Base-by-base conservation (phyloP, 2,329 filamentous ascomycete species). In the Dactylellina drechsleri region DNA sequence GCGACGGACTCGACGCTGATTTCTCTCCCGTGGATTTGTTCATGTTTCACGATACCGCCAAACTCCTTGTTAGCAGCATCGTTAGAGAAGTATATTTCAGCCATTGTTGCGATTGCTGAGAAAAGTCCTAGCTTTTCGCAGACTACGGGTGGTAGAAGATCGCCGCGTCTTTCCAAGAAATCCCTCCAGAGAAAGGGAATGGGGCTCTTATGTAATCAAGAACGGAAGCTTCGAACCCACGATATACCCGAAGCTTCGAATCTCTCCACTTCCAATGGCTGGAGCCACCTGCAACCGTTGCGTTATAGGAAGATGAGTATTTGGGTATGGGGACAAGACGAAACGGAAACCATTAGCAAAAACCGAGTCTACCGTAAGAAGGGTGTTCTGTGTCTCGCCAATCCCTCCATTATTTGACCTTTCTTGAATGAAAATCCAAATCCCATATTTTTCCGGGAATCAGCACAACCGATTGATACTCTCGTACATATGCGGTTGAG, bases 41-140 rank as follows among this genome's bases (percentile, higher is more conserved):
- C 64, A 45, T 75, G 71, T 58, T 75, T 75, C 52, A 75, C 41
- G 43, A 68, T 52, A 61, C 61, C 64, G 58, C 71, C 71, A 75
- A 68, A 68, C 71, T 75, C 71, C 45, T 75, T 75, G 52, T 68
- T 68, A 64, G 71, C 71, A 41, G 58, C 58, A 45, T 75, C 71
- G 53, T 52, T 54, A 59, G 71, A 75, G 36, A 47, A 54, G 57
- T 64, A 64, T 59, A 57, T 65, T 64, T 75, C 71, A 59, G 64
- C 64, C 71, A 75, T 75, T 53, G 18, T 75, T 65, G 59, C 59
- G 64, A 65, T 52, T 50, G 64, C 58, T 59, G 49, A 68, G 52
- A 75, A 75, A 75, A 65, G 18, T 54, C 64, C 71, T 59, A 57
- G 58, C 71, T 75, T 65, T 64, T 64, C 68, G 68, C 71, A 65